Evolutionary conservation across 2,329 filamentous ascomycete genomes (phyloP), one percentile per base, ranked within the genome.

Genomic region (Talaromyces sp.): DNA sequence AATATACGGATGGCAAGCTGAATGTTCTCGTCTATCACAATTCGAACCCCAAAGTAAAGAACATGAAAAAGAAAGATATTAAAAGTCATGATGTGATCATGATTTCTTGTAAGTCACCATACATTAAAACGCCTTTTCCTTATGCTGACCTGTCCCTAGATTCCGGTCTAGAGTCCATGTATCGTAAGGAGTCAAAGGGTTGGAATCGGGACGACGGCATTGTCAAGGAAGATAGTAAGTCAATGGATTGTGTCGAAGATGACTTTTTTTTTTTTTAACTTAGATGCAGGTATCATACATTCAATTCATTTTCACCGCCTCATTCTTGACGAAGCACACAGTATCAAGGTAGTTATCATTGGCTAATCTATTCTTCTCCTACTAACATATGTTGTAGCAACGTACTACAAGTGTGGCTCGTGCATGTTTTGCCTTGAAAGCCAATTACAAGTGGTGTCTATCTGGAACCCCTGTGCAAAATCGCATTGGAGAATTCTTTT

Each of bases 401-500:
- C 87, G 93, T 63, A 92, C 88, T 25, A 96, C 93, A 9, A 91
- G 93, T 78, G 95, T 95, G 13, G 95, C 95, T 25, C 96, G 91
- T 75, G 93, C 95, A 47, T 98, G 93, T 73, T 98, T 98, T 72
- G 92, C 93, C 1, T 81, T 99, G 49, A 88, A 92, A 63, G 90
- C 90, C 19, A 87, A 84, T 19, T 96, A 95, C 77, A 96, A 96
- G 69, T 98, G 95, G 92, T 99, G 95, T 72, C 81, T 99, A 62
- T 95, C 91, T 17, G 95, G 95, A 9, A 99, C 95, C 1, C 95
- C 95, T 0, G 86, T 99, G 1, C 95, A 99, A 74, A 99, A 98
- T 71, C 89, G 93, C 58, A 98, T 98, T 66, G 93, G 95, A 70
- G 93, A 98, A 73, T 96, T 97, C 75, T 97, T 98, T 77, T 98